These are phyloP conservation scores for Clohesyomyces aquaticus DNA, from an alignment of 495 filamentous ascomycete species.

Conservation along the genomic window DNA sequence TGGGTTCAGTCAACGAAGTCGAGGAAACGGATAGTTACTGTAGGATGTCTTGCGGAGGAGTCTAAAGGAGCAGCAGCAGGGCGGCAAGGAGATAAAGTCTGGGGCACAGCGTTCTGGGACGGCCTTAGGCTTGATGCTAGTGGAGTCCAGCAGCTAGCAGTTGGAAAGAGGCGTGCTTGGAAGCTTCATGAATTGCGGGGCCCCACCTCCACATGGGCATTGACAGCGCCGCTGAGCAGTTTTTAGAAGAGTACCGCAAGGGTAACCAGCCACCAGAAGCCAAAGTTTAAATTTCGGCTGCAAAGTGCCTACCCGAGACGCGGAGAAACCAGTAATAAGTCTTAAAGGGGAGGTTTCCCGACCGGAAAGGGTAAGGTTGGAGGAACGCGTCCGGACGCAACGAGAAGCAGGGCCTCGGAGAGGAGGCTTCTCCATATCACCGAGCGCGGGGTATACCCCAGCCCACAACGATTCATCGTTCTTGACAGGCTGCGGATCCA, in stretches of 20 bases:
- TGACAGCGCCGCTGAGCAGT: conserved; percentile 6
- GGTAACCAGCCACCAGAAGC: too few relatives aligned
- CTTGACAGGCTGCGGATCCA: background rate
- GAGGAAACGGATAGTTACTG: background rate
- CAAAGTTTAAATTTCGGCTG: background rate
- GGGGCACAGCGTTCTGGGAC: too few relatives aligned
- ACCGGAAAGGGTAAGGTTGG: background rate
- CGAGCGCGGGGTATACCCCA: conserved; percentile 20
- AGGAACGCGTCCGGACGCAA: too few relatives aligned
- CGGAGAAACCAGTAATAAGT: background rate
- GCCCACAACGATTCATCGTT: conserved; percentile 10
- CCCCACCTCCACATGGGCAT: conserved; percentile 34
- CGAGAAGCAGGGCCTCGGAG: background rate
- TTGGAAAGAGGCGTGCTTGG: conserved; percentile 7
- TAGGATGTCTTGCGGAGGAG: too few relatives aligned
- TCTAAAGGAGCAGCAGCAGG: too few relatives aligned
- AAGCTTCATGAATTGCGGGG: conserved; percentile 31
- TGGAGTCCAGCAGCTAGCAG: conserved; percentile 20
- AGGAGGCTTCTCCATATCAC: conserved; percentile 5
- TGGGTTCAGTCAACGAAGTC: background rate
- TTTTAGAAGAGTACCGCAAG: background rate
- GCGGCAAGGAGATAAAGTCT: conserved; percentile 23
- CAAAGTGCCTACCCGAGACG: background rate
- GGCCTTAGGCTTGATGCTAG: conserved; percentile 10
- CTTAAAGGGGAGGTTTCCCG: background rate